These are phyloP conservation scores for Fusarium sp. DNA, from an alignment of 2,329 filamentous ascomycete species.

Conservation along the genomic window DNA sequence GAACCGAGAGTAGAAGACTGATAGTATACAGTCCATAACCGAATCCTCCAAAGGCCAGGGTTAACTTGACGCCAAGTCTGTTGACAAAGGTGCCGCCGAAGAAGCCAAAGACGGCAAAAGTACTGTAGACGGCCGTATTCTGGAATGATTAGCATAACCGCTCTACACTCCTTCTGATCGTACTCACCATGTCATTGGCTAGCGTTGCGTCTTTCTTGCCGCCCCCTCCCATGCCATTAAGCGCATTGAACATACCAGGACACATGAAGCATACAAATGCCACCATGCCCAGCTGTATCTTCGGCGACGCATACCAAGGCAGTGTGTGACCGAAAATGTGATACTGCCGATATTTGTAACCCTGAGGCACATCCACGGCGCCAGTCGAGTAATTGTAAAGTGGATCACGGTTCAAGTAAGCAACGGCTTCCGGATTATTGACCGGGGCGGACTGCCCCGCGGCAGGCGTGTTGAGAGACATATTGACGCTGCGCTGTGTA, in stretches of 20 bases:
- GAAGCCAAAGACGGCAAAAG: slow-evolving; percentile 77
- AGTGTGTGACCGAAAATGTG: slow-evolving; percentile 26
- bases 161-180: accelerated
- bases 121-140: slow-evolving; percentile 76
- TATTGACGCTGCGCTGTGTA: background rate
- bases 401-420: background rate
- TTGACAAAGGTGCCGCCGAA: slow-evolving; percentile 84
- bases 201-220: slow-evolving; percentile 63
- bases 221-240: slow-evolving; percentile 74
- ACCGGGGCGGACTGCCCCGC: slow-evolving; percentile 40
- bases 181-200: slow-evolving; percentile 55
- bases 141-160: accelerated
- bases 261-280: slow-evolving; percentile 70
- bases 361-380: slow-evolving; percentile 25
- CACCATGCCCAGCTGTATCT: slow-evolving; percentile 78
- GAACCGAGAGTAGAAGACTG: slow-evolving; percentile 77
- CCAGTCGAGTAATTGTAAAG: slow-evolving; percentile 38
- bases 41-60: slow-evolving; percentile 78
- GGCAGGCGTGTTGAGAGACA: slow-evolving; percentile 41
- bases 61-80: slow-evolving; percentile 76
- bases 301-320: slow-evolving; percentile 79
- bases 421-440: slow-evolving; percentile 33
- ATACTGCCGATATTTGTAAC: slow-evolving; percentile 42
- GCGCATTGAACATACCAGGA: slow-evolving; percentile 80
- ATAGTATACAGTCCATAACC: slow-evolving; percentile 81